Evolutionary conservation across 495 filamentous ascomycete species (phyloP).

Genomic region (Penicillium malachiteum): DNA sequence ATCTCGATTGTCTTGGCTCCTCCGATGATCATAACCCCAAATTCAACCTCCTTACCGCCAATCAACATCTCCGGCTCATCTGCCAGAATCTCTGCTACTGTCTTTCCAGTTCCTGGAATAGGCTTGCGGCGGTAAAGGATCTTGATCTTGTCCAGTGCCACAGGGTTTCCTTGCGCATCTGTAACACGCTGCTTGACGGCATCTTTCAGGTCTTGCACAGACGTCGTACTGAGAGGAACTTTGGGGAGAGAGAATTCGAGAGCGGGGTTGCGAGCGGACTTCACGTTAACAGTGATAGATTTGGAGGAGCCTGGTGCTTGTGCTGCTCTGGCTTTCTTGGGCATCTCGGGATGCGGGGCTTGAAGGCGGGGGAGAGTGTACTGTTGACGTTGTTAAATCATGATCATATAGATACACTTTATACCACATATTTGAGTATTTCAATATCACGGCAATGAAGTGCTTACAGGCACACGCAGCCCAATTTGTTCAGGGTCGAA

Average conservation of each 20-base stretch:
- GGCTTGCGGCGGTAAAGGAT: conserved; percentile 83
- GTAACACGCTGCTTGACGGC: conserved; percentile 51
- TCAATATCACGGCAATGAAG: too few relatives aligned
- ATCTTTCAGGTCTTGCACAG: conserved; percentile 70
- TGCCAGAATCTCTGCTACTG: conserved; percentile 49
- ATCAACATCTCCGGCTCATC: conserved; percentile 40
- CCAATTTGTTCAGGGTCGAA: conserved; percentile 75
- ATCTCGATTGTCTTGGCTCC: conserved; percentile 40
- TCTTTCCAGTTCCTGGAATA: conserved; percentile 58
- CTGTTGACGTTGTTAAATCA: conserved; percentile 23
- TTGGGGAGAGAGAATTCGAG: conserved; percentile 61
- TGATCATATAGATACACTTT: not conserved
- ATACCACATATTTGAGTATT: too few relatives aligned
- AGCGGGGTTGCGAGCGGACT: conserved; percentile 70
- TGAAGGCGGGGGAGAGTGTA: conserved; percentile 48
- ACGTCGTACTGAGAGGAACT: conserved; percentile 60
- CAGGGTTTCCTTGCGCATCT: conserved; percentile 31
- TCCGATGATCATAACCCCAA: conserved; percentile 85
- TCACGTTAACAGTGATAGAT: conserved; percentile 59
- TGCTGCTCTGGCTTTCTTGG: conserved; percentile 46
- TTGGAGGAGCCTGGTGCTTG: conserved; percentile 48
- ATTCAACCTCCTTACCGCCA: conserved; percentile 56
- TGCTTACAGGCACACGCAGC: conserved; percentile 64
- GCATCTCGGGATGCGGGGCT: conserved; percentile 47
- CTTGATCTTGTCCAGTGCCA: conserved; percentile 68